phyloP scores from a whole-genome alignment of 163 green algal genomes.

The Coccomyxa subellipsoidea region DNA sequence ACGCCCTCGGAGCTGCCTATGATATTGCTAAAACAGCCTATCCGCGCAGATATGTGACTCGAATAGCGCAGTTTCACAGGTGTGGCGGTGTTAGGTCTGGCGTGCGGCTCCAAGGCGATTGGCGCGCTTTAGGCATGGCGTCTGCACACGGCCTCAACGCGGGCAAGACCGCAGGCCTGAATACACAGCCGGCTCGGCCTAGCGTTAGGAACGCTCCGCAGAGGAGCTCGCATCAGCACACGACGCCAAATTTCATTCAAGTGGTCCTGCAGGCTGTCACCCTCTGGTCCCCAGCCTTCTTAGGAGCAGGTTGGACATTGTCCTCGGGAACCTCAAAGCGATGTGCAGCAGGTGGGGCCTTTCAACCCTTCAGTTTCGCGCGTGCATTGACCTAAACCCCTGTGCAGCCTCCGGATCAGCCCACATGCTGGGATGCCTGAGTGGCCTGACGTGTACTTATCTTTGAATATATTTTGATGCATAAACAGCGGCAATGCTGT shows the following conservation, averaged over 20 bases:
- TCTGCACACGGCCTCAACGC: neutral
- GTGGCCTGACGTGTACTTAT: neutral
- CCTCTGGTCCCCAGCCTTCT: conserved; percentile 7
- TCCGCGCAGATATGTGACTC: too few species aligned
- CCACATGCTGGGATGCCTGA: neutral
- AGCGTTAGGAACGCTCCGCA: neutral
- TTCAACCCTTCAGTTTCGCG: neutral
- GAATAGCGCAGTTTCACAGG: neutral
- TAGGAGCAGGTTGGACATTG: neutral
- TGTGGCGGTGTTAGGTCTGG: neutral
- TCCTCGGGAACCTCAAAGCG: conserved; percentile 8
- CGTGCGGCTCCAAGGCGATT: neutral
- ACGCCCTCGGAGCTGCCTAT: neutral
- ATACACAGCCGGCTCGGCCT: neutral
- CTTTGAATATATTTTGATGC: neutral
- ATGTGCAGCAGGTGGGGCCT: neutral
- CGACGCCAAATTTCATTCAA: neutral
- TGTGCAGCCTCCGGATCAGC: neutral
- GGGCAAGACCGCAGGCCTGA: neutral
- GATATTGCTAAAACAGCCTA: too few species aligned
- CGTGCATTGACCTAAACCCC: neutral
- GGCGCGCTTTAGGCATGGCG: neutral
- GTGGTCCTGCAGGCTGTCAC: neutral
- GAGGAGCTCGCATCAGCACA: neutral
- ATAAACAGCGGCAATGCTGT: neutral